phyloP scores from a whole-genome alignment of 1,139 yeast genomes.

The Suhomyces panamericanus region DNA sequence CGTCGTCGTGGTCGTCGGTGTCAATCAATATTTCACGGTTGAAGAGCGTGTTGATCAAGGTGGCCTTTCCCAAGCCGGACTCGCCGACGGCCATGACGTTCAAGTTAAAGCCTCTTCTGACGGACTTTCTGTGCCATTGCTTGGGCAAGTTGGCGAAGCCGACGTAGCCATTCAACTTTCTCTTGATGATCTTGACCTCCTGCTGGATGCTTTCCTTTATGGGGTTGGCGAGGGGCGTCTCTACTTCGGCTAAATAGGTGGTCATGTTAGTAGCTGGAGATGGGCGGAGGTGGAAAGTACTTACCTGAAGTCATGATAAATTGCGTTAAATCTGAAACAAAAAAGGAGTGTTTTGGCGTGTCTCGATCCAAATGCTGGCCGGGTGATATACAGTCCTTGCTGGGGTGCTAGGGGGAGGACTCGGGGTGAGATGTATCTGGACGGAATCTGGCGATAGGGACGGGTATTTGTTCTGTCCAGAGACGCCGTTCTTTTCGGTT shows the following conservation, averaged over 20 bases:
- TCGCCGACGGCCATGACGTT: constrained; percentile 91
- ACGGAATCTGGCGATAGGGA: not conserved
- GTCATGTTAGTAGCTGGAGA: constrained; percentile 11
- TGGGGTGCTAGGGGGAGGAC: not conserved
- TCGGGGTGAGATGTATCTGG: not conserved
- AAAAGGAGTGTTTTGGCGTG: constrained; percentile 3
- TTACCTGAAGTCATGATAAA: constrained; percentile 11
- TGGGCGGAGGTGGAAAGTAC: constrained; percentile 1
- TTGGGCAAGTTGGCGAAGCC: constrained; percentile 98
- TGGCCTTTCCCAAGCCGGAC: constrained; percentile 90
- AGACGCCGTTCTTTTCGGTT: constrained; percentile 2
- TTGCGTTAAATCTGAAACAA: constrained; percentile 7
- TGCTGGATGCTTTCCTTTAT: constrained; percentile 23
- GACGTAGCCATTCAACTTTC: constrained; percentile 87
- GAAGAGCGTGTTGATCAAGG: constrained; percentile 88
- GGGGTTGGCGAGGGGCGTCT: constrained; percentile 10
- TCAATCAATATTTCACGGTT: constrained; percentile 63
- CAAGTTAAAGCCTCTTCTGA: constrained; percentile 90
- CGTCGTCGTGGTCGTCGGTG: constrained; percentile 21
- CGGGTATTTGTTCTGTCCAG: not conserved
- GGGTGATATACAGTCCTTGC: not conserved
- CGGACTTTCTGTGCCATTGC: constrained; percentile 97
- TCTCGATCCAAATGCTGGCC: constrained; percentile 1
- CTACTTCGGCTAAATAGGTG: constrained; percentile 14
- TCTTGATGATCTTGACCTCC: constrained; percentile 64